A percentile compares a stretch with the other conserved stretches of the same genome.
These are phyloP conservation scores for Chrysochromulina parva DNA, from an alignment of 78 protist genomes.

Conservation along the genomic window DNA sequence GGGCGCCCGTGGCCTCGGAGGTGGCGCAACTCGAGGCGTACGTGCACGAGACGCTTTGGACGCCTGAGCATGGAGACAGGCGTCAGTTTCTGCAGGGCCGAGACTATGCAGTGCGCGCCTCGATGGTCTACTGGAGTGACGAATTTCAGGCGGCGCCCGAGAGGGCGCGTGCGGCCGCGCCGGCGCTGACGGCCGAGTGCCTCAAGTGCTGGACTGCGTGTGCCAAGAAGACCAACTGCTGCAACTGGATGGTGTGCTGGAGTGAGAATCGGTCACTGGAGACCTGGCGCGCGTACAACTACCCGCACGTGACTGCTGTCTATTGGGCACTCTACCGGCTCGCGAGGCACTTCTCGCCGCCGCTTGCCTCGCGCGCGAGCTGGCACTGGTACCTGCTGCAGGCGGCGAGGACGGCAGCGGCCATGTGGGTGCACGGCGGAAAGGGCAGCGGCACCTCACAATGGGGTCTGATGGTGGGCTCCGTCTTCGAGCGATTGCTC, in stretches of 20 bases:
- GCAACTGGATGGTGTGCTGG: not conserved
- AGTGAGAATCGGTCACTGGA: not conserved
- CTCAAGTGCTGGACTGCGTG: not conserved
- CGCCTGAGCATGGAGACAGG: not conserved
- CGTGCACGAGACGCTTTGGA: not conserved
- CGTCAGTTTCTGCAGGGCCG: not conserved
- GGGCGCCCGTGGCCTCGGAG: not conserved
- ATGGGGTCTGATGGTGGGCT: constrained; percentile 3
- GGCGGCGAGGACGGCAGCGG: not conserved
- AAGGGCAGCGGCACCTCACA: not conserved
- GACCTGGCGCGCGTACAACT: constrained; percentile 10
- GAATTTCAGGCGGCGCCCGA: too few species aligned
- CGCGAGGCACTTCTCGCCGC: not conserved
- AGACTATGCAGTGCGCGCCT: not conserved
- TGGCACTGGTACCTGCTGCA: not conserved
- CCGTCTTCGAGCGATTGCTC: not conserved
- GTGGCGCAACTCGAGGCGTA: not conserved
- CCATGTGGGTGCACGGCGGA: not conserved
- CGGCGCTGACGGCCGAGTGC: not conserved
- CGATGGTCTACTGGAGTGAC: too few species aligned
- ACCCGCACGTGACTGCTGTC: not conserved
- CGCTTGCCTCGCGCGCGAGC: not conserved
- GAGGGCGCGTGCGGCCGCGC: too few species aligned
- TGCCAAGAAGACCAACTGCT: too few species aligned
- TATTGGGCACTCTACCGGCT: not conserved